phyloP scores from a whole-genome alignment of 306 rosid genomes.

The Cyamopsis tetragonoloba region DNA sequence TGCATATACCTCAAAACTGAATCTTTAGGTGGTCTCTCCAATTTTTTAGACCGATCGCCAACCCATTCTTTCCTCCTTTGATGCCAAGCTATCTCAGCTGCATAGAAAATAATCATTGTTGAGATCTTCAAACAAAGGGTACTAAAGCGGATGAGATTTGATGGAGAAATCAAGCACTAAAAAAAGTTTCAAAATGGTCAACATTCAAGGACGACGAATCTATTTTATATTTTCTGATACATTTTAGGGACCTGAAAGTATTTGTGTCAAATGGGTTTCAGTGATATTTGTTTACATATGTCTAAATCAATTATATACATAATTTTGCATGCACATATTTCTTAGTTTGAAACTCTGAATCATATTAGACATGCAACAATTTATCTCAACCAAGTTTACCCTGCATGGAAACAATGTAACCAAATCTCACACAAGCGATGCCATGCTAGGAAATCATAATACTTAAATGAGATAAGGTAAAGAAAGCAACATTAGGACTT shows the following conservation, averaged over 20 bases:
- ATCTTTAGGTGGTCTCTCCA: conserved; percentile 41
- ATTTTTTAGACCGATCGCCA: conserved; percentile 41
- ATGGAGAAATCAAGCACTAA: background rate
- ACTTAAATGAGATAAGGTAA: background rate
- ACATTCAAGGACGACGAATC: background rate
- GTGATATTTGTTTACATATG: background rate
- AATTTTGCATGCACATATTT: background rate
- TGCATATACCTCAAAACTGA: conserved; percentile 53
- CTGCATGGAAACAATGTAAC: background rate
- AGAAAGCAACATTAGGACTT: background rate
- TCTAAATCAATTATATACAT: background rate
- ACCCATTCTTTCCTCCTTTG: conserved; percentile 61
- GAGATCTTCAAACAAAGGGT: background rate
- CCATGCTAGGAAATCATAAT: background rate
- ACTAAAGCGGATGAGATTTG: background rate
- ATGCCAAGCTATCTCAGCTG: conserved; percentile 77
- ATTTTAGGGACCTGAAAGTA: background rate
- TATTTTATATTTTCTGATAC: background rate
- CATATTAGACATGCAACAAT: background rate
- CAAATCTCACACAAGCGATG: background rate
- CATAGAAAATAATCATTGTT: conserved; percentile 17
- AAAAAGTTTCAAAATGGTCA: background rate
- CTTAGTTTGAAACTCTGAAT: background rate
- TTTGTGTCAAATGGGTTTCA: background rate
- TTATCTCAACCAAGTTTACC: background rate